phyloP scores from a whole-genome alignment of 495 filamentous ascomycete species.

The Talaromyces wortmannii region DNA sequence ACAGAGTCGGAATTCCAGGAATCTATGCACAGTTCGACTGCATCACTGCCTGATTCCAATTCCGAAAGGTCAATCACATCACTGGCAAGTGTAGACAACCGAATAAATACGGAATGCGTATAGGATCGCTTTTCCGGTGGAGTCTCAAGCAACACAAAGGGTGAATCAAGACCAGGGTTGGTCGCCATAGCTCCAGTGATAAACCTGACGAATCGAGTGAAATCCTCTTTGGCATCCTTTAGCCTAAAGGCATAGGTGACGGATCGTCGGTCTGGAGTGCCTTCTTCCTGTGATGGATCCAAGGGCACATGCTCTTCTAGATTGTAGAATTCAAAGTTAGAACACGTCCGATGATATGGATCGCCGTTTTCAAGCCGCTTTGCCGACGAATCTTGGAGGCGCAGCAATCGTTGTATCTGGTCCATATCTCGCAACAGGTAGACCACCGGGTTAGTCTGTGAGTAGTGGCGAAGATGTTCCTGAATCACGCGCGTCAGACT shows the following conservation, averaged over 20 bases:
- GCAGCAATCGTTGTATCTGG: conserved; percentile 57
- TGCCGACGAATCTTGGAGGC: conserved; percentile 48
- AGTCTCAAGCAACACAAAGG: conserved; percentile 64
- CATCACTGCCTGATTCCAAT: conserved; percentile 64
- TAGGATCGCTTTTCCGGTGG: conserved; percentile 57
- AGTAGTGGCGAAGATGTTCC: conserved; percentile 49
- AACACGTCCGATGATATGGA: conserved; percentile 54
- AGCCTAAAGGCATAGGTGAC: conserved; percentile 59
- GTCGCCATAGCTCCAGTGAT: conserved; percentile 49
- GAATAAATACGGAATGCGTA: conserved; percentile 60
- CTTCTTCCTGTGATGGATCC: conserved; percentile 26
- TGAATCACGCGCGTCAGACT: conserved; percentile 52
- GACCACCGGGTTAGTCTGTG: conserved; percentile 63
- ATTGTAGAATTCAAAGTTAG: conserved; percentile 79
- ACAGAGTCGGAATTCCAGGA: conserved; percentile 45
- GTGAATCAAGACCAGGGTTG: conserved; percentile 56
- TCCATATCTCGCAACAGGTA: conserved; percentile 65
- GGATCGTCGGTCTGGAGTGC: conserved; percentile 35
- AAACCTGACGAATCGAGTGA: conserved; percentile 63
- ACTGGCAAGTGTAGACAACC: conserved; percentile 52
- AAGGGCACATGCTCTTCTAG: conserved; percentile 32
- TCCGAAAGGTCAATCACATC: conserved; percentile 50
- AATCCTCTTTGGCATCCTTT: conserved; percentile 67
- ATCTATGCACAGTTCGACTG: conserved; percentile 66
- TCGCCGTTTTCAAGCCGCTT: conserved; percentile 44